Conservation (phyloP, 2,329 filamentous ascomycete genomes). For the Ophiostoma populinum region DNA sequence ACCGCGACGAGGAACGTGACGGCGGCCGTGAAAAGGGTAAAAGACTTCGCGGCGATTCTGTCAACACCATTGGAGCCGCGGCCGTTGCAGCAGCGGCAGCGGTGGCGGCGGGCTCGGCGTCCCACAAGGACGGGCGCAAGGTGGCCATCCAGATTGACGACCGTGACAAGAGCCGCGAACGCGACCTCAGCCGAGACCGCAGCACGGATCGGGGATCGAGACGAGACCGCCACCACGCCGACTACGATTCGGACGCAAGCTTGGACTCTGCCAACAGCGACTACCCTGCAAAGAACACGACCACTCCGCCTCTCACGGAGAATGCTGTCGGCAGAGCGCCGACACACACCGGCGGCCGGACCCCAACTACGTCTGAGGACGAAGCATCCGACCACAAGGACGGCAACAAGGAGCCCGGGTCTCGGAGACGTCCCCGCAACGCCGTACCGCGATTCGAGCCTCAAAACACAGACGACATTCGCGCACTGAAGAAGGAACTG, state of each 20-base stretch:
- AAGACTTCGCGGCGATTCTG: too few species aligned
- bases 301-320: too few species aligned
- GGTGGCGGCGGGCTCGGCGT: too few species aligned
- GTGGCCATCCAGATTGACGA: too few species aligned
- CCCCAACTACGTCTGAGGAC: conserved; percentile 6
- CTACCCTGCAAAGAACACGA: not conserved
- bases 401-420: conserved; percentile 13
- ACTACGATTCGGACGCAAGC: too few species aligned
- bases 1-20: conserved; percentile 15
- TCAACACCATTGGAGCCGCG: conserved; percentile 9
- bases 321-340: too few species aligned
- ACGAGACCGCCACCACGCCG: too few species aligned
- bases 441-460: conserved; percentile 30
- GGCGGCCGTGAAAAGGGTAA: conserved; percentile 15
- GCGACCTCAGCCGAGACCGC: too few species aligned
- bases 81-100: not conserved
- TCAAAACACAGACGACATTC: conserved; percentile 32
- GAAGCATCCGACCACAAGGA: conserved; percentile 2
- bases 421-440: conserved; percentile 16
- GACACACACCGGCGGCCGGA: conserved; percentile 1
- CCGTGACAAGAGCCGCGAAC: too few species aligned
- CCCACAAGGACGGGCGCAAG: too few species aligned
- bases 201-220: too few species aligned
- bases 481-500: conserved; percentile 14
- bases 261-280: too few species aligned